Conservation (phyloP, 2,329 filamentous ascomycete species). For the Xylariaceae sp. region DNA sequence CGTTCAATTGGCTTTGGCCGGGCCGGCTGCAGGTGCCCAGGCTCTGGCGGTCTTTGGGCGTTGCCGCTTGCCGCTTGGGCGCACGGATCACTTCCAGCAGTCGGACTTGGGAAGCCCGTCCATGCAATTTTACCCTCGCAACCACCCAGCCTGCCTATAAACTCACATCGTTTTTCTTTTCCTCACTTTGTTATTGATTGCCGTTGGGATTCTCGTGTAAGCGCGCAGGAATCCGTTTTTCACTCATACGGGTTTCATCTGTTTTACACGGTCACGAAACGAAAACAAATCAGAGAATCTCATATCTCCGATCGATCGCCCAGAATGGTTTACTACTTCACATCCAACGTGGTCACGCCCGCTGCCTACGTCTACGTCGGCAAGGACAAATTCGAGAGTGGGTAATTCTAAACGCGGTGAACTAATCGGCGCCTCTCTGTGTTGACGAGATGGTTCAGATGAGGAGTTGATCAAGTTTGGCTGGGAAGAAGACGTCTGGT, state of each 20-base stretch:
- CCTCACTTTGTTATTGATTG: not conserved
- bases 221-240: not conserved
- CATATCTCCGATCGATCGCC: not conserved
- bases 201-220: not conserved
- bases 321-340: slow-evolving; percentile 92
- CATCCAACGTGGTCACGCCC: slow-evolving; percentile 75
- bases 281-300: not conserved
- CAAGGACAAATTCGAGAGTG: slow-evolving; percentile 99
- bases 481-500: slow-evolving; percentile 95
- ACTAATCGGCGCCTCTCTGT: slow-evolving; percentile 13
- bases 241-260: not conserved
- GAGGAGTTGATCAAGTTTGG: slow-evolving; percentile 94
- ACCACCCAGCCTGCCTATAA: not conserved
- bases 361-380: slow-evolving; percentile 89
- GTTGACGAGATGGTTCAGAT: slow-evolving; percentile 50
- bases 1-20: too few relatives aligned
- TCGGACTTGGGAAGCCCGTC: not conserved
- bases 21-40: too few relatives aligned
- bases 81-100: not conserved
- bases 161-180: not conserved
- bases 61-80: not conserved
- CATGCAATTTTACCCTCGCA: not conserved
- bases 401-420: slow-evolving; percentile 30
- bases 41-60: too few relatives aligned
- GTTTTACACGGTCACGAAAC: not conserved